phyloP scores from a whole-genome alignment of 2,329 filamentous ascomycete genomes.

The Neonectria punicea region DNA sequence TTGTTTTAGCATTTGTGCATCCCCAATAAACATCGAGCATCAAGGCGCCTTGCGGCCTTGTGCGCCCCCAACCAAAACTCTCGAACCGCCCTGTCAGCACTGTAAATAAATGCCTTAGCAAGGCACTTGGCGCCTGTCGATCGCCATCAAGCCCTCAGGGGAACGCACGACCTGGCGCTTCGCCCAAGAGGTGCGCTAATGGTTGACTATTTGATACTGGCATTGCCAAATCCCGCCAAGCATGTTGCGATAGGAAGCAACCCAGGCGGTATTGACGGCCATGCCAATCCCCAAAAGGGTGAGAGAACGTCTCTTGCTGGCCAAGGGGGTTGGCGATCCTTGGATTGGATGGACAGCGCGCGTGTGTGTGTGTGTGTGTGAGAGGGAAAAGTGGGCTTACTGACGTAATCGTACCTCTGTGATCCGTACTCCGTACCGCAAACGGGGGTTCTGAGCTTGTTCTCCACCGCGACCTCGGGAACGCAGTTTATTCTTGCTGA shows the following conservation, averaged over 20 bases:
- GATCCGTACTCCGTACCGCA: constrained; percentile 7
- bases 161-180: constrained; percentile 27
- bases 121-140: constrained; percentile 25
- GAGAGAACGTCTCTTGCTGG: constrained; percentile 5
- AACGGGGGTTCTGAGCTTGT: constrained; percentile 12
- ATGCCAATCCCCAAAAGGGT: constrained; percentile 21
- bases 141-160: constrained; percentile 35
- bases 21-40: constrained; percentile 7
- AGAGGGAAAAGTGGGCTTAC: constrained; percentile 17
- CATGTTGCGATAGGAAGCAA: constrained; percentile 12
- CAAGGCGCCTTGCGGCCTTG: constrained; percentile 1
- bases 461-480: constrained; percentile 23
- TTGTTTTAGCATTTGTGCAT: constrained; percentile 14
- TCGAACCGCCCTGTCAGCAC: constrained; percentile 15
- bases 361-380: neutral
- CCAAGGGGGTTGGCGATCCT: neutral
- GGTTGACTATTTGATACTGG: constrained; percentile 16
- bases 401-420: constrained; percentile 13
- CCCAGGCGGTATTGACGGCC: constrained; percentile 20
- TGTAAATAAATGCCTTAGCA: constrained; percentile 22
- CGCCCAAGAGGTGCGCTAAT: constrained; percentile 23
- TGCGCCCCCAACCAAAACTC: neutral
- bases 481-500: constrained; percentile 20
- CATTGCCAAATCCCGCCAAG: constrained; percentile 32
- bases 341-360: neutral